Base-by-base conservation (phyloP, 768 basidiomycete genomes). In the Kwoniella newhampshirensis region DNA sequence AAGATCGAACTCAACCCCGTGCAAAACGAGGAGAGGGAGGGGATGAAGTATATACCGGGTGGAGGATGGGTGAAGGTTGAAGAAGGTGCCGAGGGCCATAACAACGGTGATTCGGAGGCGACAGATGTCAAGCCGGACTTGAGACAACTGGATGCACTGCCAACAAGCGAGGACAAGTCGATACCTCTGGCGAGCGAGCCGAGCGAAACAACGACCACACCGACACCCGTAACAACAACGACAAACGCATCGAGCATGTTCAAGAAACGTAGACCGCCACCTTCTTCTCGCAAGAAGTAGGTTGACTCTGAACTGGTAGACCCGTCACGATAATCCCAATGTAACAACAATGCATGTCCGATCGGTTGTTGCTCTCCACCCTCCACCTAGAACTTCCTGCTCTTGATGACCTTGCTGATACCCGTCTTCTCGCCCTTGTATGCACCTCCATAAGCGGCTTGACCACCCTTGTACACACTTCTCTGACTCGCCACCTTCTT, bases 351-450 rank as follows among this genome's bases (percentile, higher is more conserved):
- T 25, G 44, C 15, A 46, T 46, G 21, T 46, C 41, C 41, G 6
- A n/a, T 42, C 21, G 41, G 18, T 42, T 32, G 7, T 32, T 13
- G 7, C 7, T 32, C 32, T 32, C 32, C 32, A 32, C 32, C 6
- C 32, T 13, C 45, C 23, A 20, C 21, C 25, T 50, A 74, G 74
- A 96, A 79, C 61, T 82, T 85, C 62, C 89, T 81, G 76, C 88
- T 87, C 81, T 94, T 94, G 79, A 91, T 81, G 35, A 91, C 87
- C 70, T 86, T 89, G 61, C 86, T 86, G 72, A 96, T 94, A 81
- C 94, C 94, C 54, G 88, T 87, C 78, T 83, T 85, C 79, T 99
- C 96, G 72, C 96, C 96, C 30, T 83, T 85, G 79, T 98, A 98
- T 63, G 80, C 80, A n/a, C 84, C 82, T 13, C 83, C 85, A 40